Base-by-base conservation (phyloP, 257 asterid species). In the Avicennia marina region DNA sequence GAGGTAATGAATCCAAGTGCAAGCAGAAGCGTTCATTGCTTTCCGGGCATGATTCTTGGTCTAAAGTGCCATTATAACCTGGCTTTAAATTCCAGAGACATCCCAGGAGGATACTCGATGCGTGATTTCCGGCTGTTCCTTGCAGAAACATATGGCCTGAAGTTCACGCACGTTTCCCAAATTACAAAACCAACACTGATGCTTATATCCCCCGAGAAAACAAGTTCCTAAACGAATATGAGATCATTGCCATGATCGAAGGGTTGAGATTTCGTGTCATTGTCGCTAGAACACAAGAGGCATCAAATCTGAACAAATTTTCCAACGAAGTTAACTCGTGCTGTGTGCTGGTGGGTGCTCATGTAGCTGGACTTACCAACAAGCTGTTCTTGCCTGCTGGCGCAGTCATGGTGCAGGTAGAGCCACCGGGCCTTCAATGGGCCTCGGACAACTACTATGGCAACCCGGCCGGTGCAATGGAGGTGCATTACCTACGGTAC, bases 351-450 rank as follows among this genome's bases (percentile, higher is more conserved):
- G 84, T 81, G 24, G 93, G 83, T 9, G 85, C 66, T 32, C 95
- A 83, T 27, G 95, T 87, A 1, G 89, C 87, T 0, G 89, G 85
- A 11, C 72, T 83, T 16, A 75, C 87, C 0, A 74, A 82, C 33
- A 81, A 72, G 32, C 7, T 86, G 46, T 82, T 86, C 80, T 59
- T 82, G 66, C 78, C 86, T 2, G 43, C n/a, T 11, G 82, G 80
- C 0, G 85, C 81, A 0, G 85, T 86, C 7, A 16, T 53, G 60
- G 72, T 80, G 20, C 95, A 80, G 38, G 54, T 82, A 1, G 79
- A 73, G 21, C 82, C 72, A 0, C 24, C 78, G 0, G 83, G 78
- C 1, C 49, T 76, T 3, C 83, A 78, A 19, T 83, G 85, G 85
- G 73, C 76, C 1, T 56, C 79, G 0, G 43, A 60, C 4, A 22